Evolutionary conservation across 768 basidiomycete genomes (phyloP).

Genomic region (Pleurotus platypus): DNA sequence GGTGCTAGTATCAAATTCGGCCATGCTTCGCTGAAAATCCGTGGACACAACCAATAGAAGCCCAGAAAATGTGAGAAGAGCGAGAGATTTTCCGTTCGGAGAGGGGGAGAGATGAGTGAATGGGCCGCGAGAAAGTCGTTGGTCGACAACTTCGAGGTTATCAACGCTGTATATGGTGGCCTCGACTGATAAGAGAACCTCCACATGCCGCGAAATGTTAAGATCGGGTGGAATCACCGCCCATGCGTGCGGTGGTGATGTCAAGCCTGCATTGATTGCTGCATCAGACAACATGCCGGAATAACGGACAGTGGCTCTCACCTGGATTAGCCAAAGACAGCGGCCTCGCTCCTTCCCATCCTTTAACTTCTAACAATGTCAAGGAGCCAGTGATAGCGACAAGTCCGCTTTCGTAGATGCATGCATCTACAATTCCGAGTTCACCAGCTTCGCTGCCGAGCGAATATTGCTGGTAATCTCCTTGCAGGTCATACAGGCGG

Average conservation of each 20-base stretch:
- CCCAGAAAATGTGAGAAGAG: constrained; percentile 70
- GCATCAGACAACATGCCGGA: too few relatives aligned
- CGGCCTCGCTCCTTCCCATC: constrained; percentile 80
- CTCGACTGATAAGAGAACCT: constrained; percentile 82
- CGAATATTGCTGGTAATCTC: constrained; percentile 82
- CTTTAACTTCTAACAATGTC: constrained; percentile 80
- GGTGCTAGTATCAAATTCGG: constrained; percentile 75
- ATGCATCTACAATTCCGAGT: constrained; percentile 79
- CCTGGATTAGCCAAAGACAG: constrained; percentile 72
- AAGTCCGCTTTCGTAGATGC: constrained; percentile 82
- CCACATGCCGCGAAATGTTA: constrained; percentile 85
- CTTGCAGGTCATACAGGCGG: constrained; percentile 83
- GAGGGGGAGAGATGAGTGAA: constrained; percentile 86
- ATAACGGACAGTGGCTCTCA: constrained; percentile 28
- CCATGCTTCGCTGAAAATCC: constrained; percentile 85
- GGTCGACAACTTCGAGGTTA: constrained; percentile 85
- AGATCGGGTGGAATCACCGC: constrained; percentile 86
- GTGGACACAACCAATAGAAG: constrained; percentile 92
- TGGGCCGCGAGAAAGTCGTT: constrained; percentile 83
- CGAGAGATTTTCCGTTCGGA: constrained; percentile 91
- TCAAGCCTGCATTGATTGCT: constrained; percentile 46
- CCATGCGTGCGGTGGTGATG: constrained; percentile 82
- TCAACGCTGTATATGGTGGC: constrained; percentile 82
- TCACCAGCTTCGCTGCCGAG: constrained; percentile 81
- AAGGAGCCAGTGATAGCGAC: constrained; percentile 80